Conservation (phyloP, 192 early-diverging fungal genomes). For the Gigaspora rosea region DNA sequence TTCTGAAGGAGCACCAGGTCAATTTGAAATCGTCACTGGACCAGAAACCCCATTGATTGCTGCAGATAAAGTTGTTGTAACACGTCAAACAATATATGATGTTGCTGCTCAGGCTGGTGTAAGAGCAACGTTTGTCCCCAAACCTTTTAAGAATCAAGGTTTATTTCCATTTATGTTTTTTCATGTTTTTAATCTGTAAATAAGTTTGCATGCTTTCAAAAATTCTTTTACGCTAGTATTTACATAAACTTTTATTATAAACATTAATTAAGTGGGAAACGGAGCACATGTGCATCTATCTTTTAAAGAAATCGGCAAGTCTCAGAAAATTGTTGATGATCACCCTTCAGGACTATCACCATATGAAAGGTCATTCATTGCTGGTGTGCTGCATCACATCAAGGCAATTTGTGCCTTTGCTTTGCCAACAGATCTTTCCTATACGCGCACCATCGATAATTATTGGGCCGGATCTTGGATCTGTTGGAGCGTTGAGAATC, state of each 20-base stretch:
- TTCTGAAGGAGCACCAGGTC: background rate
- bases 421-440: constrained; percentile 3
- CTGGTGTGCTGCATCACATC: constrained; percentile 13
- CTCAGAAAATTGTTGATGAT: background rate
- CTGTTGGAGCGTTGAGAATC: constrained; percentile 11
- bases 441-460: background rate
- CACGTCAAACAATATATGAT: constrained; percentile 20
- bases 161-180: background rate
- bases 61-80: constrained; percentile 14
- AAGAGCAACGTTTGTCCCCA: constrained; percentile 19
- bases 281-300: constrained; percentile 20
- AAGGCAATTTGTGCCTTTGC: constrained; percentile 3
- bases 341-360: background rate
- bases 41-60: background rate
- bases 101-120: background rate
- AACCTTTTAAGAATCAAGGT: constrained; percentile 13
- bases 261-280: background rate
- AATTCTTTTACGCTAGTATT: background rate
- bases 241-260: too few relatives aligned
- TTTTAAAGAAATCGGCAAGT: background rate
- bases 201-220: background rate
- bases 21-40: constrained; percentile 17
- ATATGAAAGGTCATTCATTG: constrained; percentile 11
- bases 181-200: background rate
- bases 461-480: constrained; percentile 14